A percentile compares a stretch with the other conserved stretches of the same genome.
These are phyloP conservation scores for Phaseolus coccineus DNA, from an alignment of 331 rosid species.

Conservation along the genomic window DNA sequence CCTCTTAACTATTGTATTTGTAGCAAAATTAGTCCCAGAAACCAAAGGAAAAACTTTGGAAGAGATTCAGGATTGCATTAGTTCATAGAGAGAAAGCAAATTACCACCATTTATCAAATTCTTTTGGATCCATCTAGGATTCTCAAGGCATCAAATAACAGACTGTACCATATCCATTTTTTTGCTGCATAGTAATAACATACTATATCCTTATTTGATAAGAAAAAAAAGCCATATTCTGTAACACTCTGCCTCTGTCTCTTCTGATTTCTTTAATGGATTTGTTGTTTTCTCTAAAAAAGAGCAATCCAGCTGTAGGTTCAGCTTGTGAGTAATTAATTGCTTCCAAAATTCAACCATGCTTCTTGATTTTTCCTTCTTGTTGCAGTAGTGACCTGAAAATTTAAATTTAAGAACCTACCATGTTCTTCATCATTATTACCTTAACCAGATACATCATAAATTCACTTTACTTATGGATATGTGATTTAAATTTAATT, in stretches of 20 bases:
- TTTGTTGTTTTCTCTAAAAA: background rate
- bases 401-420: too few relatives aligned
- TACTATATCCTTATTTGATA: slow-evolving; percentile 11
- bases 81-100: slow-evolving; percentile 42
- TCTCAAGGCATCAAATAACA: slow-evolving; percentile 2
- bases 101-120: slow-evolving; percentile 28
- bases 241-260: slow-evolving; percentile 5
- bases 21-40: slow-evolving; percentile 76
- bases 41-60: slow-evolving; percentile 92
- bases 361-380: background rate
- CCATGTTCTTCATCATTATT: too few relatives aligned
- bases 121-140: slow-evolving; percentile 35
- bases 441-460: too few relatives aligned
- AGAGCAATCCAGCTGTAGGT: background rate
- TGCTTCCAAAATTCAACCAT: background rate
- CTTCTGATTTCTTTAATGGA: background rate
- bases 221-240: background rate
- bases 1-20: slow-evolving; percentile 66
- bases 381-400: background rate
- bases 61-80: slow-evolving; percentile 76
- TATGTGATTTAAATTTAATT: too few relatives aligned
- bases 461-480: too few relatives aligned
- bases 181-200: background rate
- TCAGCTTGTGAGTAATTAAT: background rate
- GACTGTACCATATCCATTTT: slow-evolving; percentile 4